Base-by-base conservation (phyloP, 1,284 basidiomycete genomes). In the Moesziomyces sp. region DNA sequence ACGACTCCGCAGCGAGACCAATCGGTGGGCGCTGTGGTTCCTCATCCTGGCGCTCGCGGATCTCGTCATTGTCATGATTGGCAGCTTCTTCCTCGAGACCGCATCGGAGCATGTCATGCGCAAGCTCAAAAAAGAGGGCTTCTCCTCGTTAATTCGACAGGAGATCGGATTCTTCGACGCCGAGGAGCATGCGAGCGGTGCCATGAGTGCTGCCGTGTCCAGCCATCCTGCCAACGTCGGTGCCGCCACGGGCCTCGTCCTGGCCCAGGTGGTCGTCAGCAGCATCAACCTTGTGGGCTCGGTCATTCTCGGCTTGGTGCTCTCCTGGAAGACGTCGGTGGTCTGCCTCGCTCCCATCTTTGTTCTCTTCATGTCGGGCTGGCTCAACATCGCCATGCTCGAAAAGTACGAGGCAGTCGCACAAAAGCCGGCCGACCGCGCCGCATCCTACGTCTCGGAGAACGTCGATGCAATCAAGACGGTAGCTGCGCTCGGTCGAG, bases 381-480 rank as follows among this genome's bases (percentile, higher is more conserved):
- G 57, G 46, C 53, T 84, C 69, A 86, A 86, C 58, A 79, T 82
- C n/a, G 64, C 74, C 43, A 74, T 81, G 45, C 77, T 82, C 19
- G 78, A 82, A 46, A 79, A 79, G 28, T 78, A 75, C 45, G 84
- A 85, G 45, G 64, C 74, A 21, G 76, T 81, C 21, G 77, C 74
- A 1, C 71, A 84, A 54, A 70, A 80, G 45, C 78, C 80, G 13
- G 64, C 80, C 5, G 76, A 80, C 30, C 63, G 67, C 14, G 81
- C 81, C 1, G 74, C 81, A 6, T 63, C 80, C 0, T 86, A 83
- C 56, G 81, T 86, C 13, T 76, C 81, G n/a, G 86, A 87, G 55
- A 75, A 84, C 14, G 83, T 85, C 24, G 85, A 86, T 52, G 82
- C 84, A 6, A 84, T 86, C 46, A 77, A 82, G 65, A 84, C 85